Evolutionary conservation across 2,329 filamentous ascomycete genomes (phyloP).

Genomic region (Ophioceras dolichostomum): DNA sequence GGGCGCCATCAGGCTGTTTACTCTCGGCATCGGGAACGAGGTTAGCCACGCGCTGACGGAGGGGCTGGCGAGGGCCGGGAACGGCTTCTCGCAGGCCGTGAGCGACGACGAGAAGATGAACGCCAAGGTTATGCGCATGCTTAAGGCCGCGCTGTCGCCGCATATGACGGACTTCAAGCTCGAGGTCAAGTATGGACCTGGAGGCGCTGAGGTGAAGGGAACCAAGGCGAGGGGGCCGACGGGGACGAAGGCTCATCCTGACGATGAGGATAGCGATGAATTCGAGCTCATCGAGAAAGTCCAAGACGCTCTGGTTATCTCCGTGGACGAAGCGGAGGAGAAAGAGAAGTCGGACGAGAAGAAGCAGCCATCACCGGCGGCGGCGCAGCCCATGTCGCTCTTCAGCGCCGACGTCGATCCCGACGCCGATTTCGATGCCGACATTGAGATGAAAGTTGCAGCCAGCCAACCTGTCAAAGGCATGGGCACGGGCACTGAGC

Average conservation of each 20-base stretch:
- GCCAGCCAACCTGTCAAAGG: no score
- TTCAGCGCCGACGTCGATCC: conserved; percentile 40
- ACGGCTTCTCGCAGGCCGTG: conserved; percentile 51
- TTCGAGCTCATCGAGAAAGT: conserved; percentile 52
- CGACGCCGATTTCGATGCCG: conserved; percentile 28
- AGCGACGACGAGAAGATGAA: conserved; percentile 52
- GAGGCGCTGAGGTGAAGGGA: neutral
- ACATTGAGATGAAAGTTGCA: conserved; percentile 12
- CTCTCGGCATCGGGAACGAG: conserved; percentile 37
- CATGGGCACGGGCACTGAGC: conserved; percentile 10
- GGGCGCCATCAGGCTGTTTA: conserved; percentile 36
- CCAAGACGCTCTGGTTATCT: conserved; percentile 31
- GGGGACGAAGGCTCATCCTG: neutral
- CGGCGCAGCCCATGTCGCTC: conserved; percentile 38
- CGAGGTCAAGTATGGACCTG: conserved; percentile 43
- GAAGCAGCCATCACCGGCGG: neutral
- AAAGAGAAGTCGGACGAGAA: conserved; percentile 5
- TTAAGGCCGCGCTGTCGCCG: conserved; percentile 56
- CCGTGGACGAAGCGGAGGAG: conserved; percentile 11
- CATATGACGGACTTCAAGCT: conserved; percentile 53
- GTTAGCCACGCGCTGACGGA: conserved; percentile 42
- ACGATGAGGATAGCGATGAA: conserved; percentile 24
- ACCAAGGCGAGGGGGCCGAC: neutral
- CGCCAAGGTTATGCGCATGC: conserved; percentile 58
- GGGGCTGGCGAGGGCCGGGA: conserved; percentile 39